Conservation (phyloP, 106 monocot species). For the Dactylorhiza incarnata region DNA sequence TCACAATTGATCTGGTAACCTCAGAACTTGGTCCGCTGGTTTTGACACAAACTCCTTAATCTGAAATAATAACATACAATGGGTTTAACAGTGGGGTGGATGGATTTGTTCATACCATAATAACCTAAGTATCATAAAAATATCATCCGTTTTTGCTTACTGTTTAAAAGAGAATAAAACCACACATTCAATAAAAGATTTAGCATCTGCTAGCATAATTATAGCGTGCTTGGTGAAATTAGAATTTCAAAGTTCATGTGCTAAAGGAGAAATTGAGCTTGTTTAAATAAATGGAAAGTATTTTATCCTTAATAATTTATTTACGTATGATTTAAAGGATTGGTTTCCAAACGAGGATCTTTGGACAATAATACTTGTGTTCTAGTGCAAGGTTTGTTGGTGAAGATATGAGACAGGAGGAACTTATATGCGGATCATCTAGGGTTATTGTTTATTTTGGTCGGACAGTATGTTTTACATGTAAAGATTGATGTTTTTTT, state of each 20-base stretch:
- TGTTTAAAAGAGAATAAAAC: not conserved
- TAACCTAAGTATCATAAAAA: not conserved
- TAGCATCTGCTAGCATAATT: not conserved
- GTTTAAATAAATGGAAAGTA: constrained; percentile 1
- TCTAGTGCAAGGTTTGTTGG: not conserved
- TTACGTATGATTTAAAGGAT: not conserved
- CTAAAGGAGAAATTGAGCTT: not conserved
- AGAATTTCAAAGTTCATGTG: too few species aligned
- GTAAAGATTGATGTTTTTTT: not conserved
- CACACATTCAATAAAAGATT: not conserved
- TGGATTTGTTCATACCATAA: not conserved
- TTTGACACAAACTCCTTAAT: not conserved
- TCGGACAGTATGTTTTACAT: not conserved
- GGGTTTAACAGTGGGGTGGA: not conserved
- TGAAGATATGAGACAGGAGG: not conserved
- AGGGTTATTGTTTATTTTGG: not conserved
- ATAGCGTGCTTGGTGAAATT: too few species aligned
- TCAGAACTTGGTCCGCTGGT: constrained; percentile 3
- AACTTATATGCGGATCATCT: not conserved
- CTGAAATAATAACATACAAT: not conserved
- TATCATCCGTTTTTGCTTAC: not conserved
- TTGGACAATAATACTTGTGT: not conserved
- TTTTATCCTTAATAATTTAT: not conserved
- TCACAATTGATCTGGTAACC: not conserved
- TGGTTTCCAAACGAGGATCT: not conserved